These are phyloP conservation scores for Sonneratia caseolaris DNA, from an alignment of 345 rosid genomes.

Conservation along the genomic window DNA sequence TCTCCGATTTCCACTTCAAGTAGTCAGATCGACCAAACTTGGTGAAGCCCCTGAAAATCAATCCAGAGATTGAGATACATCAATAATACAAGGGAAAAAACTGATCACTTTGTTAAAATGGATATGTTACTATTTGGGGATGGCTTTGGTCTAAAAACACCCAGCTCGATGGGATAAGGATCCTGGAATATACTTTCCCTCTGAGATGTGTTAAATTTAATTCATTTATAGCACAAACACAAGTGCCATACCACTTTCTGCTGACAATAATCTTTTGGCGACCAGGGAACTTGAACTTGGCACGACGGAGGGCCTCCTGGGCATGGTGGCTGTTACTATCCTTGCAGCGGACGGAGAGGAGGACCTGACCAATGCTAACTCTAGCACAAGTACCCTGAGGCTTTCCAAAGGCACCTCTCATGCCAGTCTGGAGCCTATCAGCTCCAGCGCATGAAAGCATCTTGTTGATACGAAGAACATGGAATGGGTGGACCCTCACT, in stretches of 20 bases:
- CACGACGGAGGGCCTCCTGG: constrained; percentile 52
- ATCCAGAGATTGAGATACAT: background rate
- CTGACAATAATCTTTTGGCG: constrained; percentile 53
- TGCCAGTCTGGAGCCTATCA: constrained; percentile 53
- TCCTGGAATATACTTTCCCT: background rate
- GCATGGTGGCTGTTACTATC: constrained; percentile 39
- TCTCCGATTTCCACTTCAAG: constrained; percentile 35
- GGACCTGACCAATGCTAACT: constrained; percentile 44
- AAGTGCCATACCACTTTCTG: constrained; percentile 37
- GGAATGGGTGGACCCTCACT: constrained; percentile 51
- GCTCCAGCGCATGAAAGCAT: constrained; percentile 62
- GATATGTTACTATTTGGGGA: no score
- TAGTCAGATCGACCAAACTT: constrained; percentile 44
- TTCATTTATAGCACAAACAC: background rate
- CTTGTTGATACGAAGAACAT: constrained; percentile 47
- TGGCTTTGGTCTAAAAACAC: no score
- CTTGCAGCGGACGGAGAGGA: constrained; percentile 45
- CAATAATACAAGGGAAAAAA: background rate
- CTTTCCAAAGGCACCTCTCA: constrained; percentile 53
- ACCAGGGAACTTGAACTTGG: constrained; percentile 53
- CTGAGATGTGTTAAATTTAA: background rate
- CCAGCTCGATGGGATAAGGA: background rate
- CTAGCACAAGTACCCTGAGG: constrained; percentile 46
- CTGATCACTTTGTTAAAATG: background rate
- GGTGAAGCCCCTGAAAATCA: constrained; percentile 38